These are phyloP conservation scores for Sphenostylis stenocarpa DNA, from an alignment of 306 rosid genomes.

Conservation along the genomic window DNA sequence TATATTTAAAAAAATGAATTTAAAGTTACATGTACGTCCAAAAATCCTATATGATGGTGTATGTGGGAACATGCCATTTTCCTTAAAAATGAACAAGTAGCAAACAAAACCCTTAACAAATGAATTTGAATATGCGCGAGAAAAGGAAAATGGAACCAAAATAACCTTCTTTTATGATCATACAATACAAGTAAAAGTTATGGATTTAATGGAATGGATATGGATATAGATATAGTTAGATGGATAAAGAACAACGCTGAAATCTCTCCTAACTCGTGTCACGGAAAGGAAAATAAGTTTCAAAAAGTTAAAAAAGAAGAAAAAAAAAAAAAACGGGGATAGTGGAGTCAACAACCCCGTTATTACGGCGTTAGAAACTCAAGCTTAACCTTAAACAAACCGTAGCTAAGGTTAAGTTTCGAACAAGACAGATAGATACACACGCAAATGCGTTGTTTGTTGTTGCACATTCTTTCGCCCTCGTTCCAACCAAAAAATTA, in stretches of 20 bases:
- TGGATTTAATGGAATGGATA: neutral
- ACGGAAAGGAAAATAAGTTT: neutral
- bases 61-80: neutral
- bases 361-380: constrained; percentile 16
- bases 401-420: neutral
- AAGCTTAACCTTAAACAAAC: neutral
- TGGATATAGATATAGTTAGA: constrained; percentile 4
- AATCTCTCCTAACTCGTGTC: neutral
- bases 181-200: neutral
- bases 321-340: neutral
- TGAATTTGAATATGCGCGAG: neutral
- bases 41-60: neutral
- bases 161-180: neutral
- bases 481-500: neutral
- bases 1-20: neutral
- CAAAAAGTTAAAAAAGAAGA: neutral
- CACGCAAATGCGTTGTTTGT: neutral
- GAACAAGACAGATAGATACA: neutral
- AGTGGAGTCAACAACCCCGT: constrained; percentile 4
- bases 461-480: neutral
- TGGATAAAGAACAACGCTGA: constrained; percentile 15
- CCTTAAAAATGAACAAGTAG: neutral
- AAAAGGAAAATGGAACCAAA: neutral
- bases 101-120: neutral
- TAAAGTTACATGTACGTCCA: neutral